Evolutionary conservation across 371 early-diverging fungal genomes (phyloP).

Genomic region (Mucor ambiguus): DNA sequence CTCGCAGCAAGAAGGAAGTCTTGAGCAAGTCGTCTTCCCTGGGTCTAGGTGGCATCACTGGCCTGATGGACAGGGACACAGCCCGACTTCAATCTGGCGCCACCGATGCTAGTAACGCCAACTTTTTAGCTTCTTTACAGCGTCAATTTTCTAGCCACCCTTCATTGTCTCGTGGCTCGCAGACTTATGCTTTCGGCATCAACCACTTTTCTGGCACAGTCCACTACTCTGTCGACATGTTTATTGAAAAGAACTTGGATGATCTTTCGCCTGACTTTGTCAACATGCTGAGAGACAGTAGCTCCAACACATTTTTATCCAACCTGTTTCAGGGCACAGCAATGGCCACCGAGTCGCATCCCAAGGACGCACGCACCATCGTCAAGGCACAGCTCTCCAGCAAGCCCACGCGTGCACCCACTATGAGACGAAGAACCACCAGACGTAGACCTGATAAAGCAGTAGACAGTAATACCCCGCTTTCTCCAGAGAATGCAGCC

Average conservation of each 20-base stretch:
- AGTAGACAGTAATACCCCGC: not conserved
- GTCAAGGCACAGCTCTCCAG: slow-evolving; percentile 55
- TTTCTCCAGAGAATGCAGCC: not conserved
- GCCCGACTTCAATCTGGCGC: slow-evolving; percentile 45
- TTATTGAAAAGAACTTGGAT: slow-evolving; percentile 76
- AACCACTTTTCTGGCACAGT: slow-evolving; percentile 77
- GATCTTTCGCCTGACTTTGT: slow-evolving; percentile 83
- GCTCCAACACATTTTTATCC: slow-evolving; percentile 80
- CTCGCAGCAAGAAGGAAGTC: slow-evolving; percentile 7
- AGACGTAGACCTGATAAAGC: slow-evolving; percentile 33
- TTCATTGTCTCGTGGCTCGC: slow-evolving; percentile 38
- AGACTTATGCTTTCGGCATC: slow-evolving; percentile 66
- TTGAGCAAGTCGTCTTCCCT: slow-evolving; percentile 30
- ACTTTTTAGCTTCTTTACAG: slow-evolving; percentile 48
- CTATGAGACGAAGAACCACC: slow-evolving; percentile 54
- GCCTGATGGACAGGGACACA: slow-evolving; percentile 64
- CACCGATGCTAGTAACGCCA: slow-evolving; percentile 54
- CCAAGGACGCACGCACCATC: slow-evolving; percentile 65
- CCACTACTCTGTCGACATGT: slow-evolving; percentile 68
- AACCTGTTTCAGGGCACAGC: slow-evolving; percentile 79
- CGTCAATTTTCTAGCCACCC: slow-evolving; percentile 36
- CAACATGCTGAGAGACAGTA: slow-evolving; percentile 69
- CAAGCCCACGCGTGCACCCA: slow-evolving; percentile 75
- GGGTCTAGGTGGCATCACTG: slow-evolving; percentile 46
- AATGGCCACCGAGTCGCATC: slow-evolving; percentile 84